Conservation (phyloP, 805 yeast genomes). For the Ogataea zsoltii region DNA sequence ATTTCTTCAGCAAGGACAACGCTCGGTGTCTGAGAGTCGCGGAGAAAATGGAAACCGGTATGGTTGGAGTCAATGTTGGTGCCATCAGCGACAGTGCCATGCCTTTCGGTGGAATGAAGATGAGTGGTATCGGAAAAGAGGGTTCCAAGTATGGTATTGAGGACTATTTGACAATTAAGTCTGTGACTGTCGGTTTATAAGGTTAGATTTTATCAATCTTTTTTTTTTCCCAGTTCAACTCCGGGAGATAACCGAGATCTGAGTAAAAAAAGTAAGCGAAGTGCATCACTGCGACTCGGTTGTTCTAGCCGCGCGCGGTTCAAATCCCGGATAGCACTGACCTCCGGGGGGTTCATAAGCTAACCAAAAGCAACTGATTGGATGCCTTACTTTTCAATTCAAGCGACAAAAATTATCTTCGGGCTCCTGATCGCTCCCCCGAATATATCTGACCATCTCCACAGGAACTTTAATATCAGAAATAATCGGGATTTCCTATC, state of each 20-base stretch:
- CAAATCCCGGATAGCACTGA: too few species aligned
- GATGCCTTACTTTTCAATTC: background rate
- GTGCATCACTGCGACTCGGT: too few species aligned
- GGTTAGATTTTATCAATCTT: background rate
- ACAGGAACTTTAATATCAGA: too few species aligned
- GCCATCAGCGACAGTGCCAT: constrained; percentile 58
- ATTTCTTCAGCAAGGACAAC: constrained; percentile 57
- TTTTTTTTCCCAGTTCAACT: background rate
- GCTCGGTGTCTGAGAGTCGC: constrained; percentile 53
- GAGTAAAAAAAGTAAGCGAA: too few species aligned
- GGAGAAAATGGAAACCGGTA: constrained; percentile 66
- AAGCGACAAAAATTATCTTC: background rate
- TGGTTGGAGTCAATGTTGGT: constrained; percentile 78
- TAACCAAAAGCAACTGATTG: too few species aligned
- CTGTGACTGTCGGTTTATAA: constrained; percentile 7
- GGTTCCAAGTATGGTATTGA: constrained; percentile 71
- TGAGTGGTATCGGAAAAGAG: constrained; percentile 76
- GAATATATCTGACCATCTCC: too few species aligned
- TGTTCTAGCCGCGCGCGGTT: too few species aligned
- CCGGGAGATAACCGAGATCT: too few species aligned
- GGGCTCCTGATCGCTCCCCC: too few species aligned
- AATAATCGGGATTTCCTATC: background rate
- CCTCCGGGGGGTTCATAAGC: too few species aligned
- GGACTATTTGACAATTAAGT: constrained; percentile 63
- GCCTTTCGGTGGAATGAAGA: constrained; percentile 72